These are phyloP conservation scores for Dryas alaskensis DNA, from an alignment of 306 rosid genomes.

Conservation along the genomic window DNA sequence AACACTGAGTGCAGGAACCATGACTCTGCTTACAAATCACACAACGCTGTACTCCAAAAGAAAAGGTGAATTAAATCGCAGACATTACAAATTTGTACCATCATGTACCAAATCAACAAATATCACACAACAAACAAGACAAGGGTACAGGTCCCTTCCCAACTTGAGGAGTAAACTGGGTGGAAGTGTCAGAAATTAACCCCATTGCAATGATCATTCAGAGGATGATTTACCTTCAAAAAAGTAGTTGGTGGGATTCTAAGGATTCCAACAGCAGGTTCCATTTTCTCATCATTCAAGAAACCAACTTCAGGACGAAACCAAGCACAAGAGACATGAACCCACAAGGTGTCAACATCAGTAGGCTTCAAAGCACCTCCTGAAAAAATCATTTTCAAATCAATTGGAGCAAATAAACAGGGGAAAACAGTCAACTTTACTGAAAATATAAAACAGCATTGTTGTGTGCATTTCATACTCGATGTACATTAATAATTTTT, in stretches of 20 bases:
- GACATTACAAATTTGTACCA: constrained; percentile 6
- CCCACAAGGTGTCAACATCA: constrained; percentile 85
- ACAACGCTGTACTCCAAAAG: constrained; percentile 59
- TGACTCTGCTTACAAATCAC: constrained; percentile 87
- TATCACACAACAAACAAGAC: neutral
- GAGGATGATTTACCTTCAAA: constrained; percentile 56
- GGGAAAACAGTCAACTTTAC: constrained; percentile 10
- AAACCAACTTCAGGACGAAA: constrained; percentile 82
- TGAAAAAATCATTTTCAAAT: constrained; percentile 32
- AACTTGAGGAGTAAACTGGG: neutral
- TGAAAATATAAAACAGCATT: neutral
- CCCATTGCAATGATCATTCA: neutral
- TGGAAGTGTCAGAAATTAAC: neutral
- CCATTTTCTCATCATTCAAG: constrained; percentile 76
- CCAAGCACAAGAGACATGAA: constrained; percentile 97
- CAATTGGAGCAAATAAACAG: constrained; percentile 22
- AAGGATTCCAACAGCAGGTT: constrained; percentile 92
- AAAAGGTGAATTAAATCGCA: constrained; percentile 26
- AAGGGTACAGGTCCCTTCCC: neutral
- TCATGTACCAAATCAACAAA: neutral
- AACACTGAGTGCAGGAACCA: constrained; percentile 90
- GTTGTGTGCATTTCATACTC: neutral
- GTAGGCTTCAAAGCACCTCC: constrained; percentile 99
- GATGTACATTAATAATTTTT: neutral
- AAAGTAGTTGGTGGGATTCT: constrained; percentile 69